Conservation (phyloP, 306 rosid genomes). For the Rosa chinensis region DNA sequence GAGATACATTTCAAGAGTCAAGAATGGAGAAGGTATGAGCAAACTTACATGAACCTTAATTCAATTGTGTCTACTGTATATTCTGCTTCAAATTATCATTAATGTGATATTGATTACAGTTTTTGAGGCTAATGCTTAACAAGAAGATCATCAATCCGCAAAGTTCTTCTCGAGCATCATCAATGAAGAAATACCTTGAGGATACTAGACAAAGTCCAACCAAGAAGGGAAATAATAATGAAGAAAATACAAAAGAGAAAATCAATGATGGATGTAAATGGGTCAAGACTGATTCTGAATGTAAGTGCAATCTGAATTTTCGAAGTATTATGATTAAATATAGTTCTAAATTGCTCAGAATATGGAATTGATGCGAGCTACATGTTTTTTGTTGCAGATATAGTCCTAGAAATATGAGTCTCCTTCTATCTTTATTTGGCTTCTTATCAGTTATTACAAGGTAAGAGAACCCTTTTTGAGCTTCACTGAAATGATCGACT, state of each 20-base stretch:
- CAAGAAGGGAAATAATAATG: slow-evolving; percentile 41
- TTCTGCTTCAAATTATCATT: background rate
- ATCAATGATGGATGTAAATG: slow-evolving; percentile 69
- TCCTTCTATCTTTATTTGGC: slow-evolving; percentile 16
- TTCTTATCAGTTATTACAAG: slow-evolving; percentile 20
- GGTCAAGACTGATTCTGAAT: slow-evolving; percentile 98
- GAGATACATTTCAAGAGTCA: slow-evolving; percentile 84
- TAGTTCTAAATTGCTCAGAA: background rate
- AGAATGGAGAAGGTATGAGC: slow-evolving; percentile 90
- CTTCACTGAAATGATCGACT: background rate
- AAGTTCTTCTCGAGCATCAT: slow-evolving; percentile 42
- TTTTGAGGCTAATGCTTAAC: slow-evolving; percentile 79
- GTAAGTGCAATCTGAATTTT: slow-evolving; percentile 45
- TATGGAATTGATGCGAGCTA: background rate
- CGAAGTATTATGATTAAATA: background rate
- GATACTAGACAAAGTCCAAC: slow-evolving; percentile 42
- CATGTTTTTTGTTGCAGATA: slow-evolving; percentile 56
- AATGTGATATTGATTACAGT: slow-evolving; percentile 43
- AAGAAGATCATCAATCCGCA: slow-evolving; percentile 64
- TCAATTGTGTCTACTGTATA: background rate
- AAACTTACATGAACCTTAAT: background rate
- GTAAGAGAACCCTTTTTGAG: slow-evolving; percentile 33
- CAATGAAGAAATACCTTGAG: slow-evolving; percentile 59
- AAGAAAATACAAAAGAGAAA: slow-evolving; percentile 38
- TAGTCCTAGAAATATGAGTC: slow-evolving; percentile 87